phyloP scores from a whole-genome alignment of 2,329 filamentous ascomycete genomes.

The Fusarium globosum region DNA sequence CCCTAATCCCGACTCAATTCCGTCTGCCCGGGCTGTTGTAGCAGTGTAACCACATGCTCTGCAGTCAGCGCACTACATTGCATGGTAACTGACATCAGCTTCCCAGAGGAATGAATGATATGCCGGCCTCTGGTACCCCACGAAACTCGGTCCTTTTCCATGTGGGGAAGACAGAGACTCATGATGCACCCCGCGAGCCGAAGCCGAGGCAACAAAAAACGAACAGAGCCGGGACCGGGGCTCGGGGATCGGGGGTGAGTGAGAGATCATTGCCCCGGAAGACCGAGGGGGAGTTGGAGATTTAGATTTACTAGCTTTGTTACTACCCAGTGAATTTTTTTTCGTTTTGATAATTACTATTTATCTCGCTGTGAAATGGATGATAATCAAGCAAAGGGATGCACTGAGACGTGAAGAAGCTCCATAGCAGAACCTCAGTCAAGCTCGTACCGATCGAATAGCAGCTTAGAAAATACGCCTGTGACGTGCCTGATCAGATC shows the following conservation, averaged over 20 bases:
- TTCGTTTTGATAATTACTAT: background rate
- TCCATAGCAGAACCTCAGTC: slow-evolving; percentile 9
- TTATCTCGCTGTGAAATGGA: background rate
- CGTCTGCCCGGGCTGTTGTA: slow-evolving; percentile 30
- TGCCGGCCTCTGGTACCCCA: slow-evolving; percentile 6
- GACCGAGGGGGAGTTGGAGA: slow-evolving; percentile 32
- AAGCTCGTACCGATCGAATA: background rate
- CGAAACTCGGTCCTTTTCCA: slow-evolving; percentile 20
- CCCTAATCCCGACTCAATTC: slow-evolving; percentile 25
- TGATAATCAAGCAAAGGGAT: background rate
- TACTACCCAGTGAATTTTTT: background rate
- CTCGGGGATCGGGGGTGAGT: slow-evolving; percentile 36
- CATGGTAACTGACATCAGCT: background rate
- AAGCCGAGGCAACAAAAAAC: slow-evolving; percentile 43
- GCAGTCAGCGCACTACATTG: background rate
- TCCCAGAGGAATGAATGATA: background rate
- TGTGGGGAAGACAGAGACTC: slow-evolving; percentile 33
- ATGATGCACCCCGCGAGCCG: slow-evolving; percentile 40
- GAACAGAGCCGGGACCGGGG: slow-evolving; percentile 35
- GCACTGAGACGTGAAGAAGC: slow-evolving; percentile 22
- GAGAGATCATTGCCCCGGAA: slow-evolving; percentile 34
- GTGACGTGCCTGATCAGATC: slow-evolving; percentile 27
- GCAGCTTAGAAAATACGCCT: slow-evolving; percentile 9
- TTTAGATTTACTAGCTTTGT: background rate
- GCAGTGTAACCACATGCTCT: slow-evolving; percentile 6